Evolutionary conservation across 1,284 basidiomycete genomes (phyloP).

Genomic region (Vanrija humicola): DNA sequence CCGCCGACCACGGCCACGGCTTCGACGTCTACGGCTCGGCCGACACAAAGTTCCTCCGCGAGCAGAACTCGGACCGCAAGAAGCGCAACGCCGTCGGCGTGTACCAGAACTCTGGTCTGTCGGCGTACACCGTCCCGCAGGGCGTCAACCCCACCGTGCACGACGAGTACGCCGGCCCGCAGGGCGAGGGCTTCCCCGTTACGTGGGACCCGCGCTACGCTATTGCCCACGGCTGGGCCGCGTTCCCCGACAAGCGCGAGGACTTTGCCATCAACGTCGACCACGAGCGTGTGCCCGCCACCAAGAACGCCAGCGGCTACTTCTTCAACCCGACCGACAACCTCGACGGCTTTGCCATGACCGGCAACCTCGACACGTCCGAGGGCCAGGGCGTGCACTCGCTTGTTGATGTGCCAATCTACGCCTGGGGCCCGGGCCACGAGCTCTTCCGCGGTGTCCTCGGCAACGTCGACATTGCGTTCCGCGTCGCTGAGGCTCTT

Average conservation of each 20-base stretch:
- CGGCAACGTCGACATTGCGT: slow-evolving; percentile 43
- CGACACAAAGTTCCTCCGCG: slow-evolving; percentile 46
- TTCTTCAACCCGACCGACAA: slow-evolving; percentile 47
- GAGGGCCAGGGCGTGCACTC: slow-evolving; percentile 48
- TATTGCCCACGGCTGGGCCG: slow-evolving; percentile 46
- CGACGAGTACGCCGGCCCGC: slow-evolving; percentile 30
- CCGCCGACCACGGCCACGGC: slow-evolving; percentile 49
- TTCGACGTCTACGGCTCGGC: slow-evolving; percentile 46
- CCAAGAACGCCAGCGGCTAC: slow-evolving; percentile 31
- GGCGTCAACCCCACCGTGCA: slow-evolving; percentile 36
- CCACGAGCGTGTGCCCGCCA: slow-evolving; percentile 42
- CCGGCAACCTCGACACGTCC: slow-evolving; percentile 42
- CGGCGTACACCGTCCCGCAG: slow-evolving; percentile 39
- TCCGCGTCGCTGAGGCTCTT: slow-evolving; percentile 45
- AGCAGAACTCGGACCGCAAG: slow-evolving; percentile 37
- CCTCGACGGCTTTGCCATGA: slow-evolving; percentile 42
- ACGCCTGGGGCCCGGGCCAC: slow-evolving; percentile 47
- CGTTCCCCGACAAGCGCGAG: slow-evolving; percentile 45
- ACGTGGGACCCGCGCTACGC: slow-evolving; percentile 50
- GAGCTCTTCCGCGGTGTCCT: slow-evolving; percentile 48
- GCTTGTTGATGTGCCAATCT: slow-evolving; percentile 47
- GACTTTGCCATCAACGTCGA: slow-evolving; percentile 34
- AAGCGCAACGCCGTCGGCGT: slow-evolving; percentile 49
- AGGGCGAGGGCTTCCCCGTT: slow-evolving; percentile 47
- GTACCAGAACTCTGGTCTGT: slow-evolving; percentile 45